Evolutionary conservation across 768 basidiomycete genomes (phyloP), one percentile per base, ranked within the genome.

Genomic region (Gymnopilus dilepis): DNA sequence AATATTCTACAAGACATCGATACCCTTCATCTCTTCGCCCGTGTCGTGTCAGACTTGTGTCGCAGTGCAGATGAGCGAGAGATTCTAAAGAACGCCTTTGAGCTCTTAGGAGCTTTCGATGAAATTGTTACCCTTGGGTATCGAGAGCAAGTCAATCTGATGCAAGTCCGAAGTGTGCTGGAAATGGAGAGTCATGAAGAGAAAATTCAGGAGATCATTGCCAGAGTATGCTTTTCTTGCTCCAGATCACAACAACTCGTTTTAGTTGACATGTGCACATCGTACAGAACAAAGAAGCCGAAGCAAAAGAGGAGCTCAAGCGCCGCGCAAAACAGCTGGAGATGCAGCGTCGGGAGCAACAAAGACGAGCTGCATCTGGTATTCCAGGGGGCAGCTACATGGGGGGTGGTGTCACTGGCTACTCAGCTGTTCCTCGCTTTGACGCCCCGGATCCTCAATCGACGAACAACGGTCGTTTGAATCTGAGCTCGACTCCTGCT

Each of bases 1-100:
- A 99, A 99, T 71, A 99, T 99, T 69, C 80, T 99, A 38, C 97
- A 97, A 79, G 97, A 99, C 74, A 97, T 99, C 65, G 92, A 97
- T 60, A 99, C 97, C 0, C 83, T 99, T 0, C 94, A 96, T 67
- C 90, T 99, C 37, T 91, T 97, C 68, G 90, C 96, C 0, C 89
- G 97, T 33, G 90, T 97, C 48, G 95, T 97, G 13, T 95, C 95
- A 2, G 95, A 97, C 74, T 76, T 96, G 75, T 95, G 94, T 74
- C 83, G 93, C 66, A 89, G 82, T 59, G 91, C 89, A 5, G 92
- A 94, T 60, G 95, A 97, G 75, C 84, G 90, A 51, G 95, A 98
- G 73, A 96, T 99, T 65, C 75, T 89, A 64, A 89, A 88, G 70
- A 92, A 95, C 75, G 86, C 94, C 3, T 98, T 99, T 69, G 97